Evolutionary conservation across 1,139 yeast genomes (phyloP).

Genomic region (Arxiozyma slooffiae): DNA sequence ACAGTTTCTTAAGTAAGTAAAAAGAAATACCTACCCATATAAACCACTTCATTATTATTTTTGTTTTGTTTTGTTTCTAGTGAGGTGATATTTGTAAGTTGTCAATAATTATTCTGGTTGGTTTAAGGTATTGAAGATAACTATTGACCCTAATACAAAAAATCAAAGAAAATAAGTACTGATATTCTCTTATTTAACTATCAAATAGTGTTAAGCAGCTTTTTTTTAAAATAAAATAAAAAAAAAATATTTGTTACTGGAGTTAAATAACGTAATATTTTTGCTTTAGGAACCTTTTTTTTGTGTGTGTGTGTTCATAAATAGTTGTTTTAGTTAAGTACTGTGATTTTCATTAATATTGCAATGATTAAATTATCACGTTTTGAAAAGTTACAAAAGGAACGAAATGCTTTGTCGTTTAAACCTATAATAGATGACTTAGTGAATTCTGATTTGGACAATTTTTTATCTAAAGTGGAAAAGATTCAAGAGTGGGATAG

Average conservation of each 20-base stretch:
- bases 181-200: background rate
- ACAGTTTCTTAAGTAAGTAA: too few species aligned
- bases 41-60: too few species aligned
- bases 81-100: background rate
- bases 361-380: constrained; percentile 26
- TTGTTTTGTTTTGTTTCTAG: background rate
- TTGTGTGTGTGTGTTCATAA: too few species aligned
- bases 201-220: background rate
- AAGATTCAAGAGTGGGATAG: constrained; percentile 43
- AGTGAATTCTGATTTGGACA: constrained; percentile 15
- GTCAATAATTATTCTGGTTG: too few species aligned
- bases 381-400: constrained; percentile 27
- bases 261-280: too few species aligned
- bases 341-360: background rate
- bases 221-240: too few species aligned
- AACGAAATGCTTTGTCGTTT: constrained; percentile 23
- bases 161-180: too few species aligned
- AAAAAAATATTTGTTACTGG: too few species aligned
- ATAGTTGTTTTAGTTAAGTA: background rate
- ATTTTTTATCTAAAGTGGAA: constrained; percentile 21
- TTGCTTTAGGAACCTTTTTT: too few species aligned
- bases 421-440: constrained; percentile 29
- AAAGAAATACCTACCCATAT: background rate
- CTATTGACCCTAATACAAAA: background rate
- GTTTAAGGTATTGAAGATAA: background rate